A percentile compares a stretch with the other conserved stretches of the same genome.
phyloP scores from a whole-genome alignment of 306 rosid species.

The Sicyos edulis region DNA sequence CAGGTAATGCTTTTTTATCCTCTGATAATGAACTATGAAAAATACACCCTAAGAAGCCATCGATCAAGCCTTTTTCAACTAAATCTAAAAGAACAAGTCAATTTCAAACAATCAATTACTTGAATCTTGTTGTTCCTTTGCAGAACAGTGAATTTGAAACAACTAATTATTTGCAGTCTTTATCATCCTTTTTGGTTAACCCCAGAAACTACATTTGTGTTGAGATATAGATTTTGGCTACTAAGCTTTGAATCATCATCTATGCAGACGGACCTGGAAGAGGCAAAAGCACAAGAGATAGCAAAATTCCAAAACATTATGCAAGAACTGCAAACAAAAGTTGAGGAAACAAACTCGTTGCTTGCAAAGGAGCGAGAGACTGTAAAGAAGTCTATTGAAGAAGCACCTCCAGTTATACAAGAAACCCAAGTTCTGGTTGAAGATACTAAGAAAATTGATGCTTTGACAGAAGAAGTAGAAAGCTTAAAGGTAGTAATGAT shows the following conservation, averaged over 20 bases:
- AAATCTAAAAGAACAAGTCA: slow-evolving; percentile 5
- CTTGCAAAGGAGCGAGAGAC: slow-evolving; percentile 76
- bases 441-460: slow-evolving; percentile 81
- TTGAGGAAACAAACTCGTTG: slow-evolving; percentile 80
- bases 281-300: slow-evolving; percentile 79
- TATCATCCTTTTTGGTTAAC: neutral
- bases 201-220: neutral
- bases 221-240: neutral
- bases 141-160: neutral
- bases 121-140: neutral
- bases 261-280: slow-evolving; percentile 94
- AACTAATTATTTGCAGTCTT: neutral
- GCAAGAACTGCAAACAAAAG: slow-evolving; percentile 74
- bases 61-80: neutral
- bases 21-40: neutral
- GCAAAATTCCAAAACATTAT: slow-evolving; percentile 62
- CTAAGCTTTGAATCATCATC: slow-evolving; percentile 12
- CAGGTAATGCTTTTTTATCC: neutral
- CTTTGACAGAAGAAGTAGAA: slow-evolving; percentile 63
- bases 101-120: slow-evolving; percentile 17
- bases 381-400: slow-evolving; percentile 60
- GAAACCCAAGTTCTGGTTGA: slow-evolving; percentile 89
- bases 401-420: slow-evolving; percentile 90
- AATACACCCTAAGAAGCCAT: neutral
- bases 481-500: slow-evolving; percentile 62